These are phyloP conservation scores for Dittrichia graveolens DNA, from an alignment of 129 eudicot genomes.

Conservation along the genomic window DNA sequence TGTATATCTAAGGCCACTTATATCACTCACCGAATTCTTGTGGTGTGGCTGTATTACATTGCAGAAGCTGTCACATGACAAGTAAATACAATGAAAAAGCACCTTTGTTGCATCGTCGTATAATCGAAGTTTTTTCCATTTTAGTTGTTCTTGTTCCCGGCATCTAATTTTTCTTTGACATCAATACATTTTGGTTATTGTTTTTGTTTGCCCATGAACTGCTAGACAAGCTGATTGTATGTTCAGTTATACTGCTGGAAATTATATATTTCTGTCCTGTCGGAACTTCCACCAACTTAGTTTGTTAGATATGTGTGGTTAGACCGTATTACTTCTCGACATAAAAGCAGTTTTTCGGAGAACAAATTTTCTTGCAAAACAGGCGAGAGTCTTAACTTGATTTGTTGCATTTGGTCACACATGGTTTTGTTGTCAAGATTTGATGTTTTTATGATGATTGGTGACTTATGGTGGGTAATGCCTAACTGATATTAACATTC, in stretches of 20 bases:
- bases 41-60: background rate
- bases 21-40: background rate
- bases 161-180: background rate
- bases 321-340: conserved; percentile 4
- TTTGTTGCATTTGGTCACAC: conserved; percentile 17
- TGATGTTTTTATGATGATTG: conserved; percentile 1
- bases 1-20: background rate
- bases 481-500: conserved; percentile 1
- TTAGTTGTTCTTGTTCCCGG: background rate
- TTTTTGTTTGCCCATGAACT: conserved; percentile 11
- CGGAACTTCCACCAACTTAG: background rate
- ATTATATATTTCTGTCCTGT: conserved; percentile 9
- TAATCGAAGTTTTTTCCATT: background rate
- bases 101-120: background rate
- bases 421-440: background rate
- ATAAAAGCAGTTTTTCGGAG: background rate
- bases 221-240: conserved; percentile 10
- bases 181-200: background rate
- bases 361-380: background rate
- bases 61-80: background rate
- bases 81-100: background rate
- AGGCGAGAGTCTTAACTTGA: background rate
- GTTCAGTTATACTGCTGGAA: conserved; percentile 11
- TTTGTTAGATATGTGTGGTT: background rate
- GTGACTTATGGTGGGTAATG: background rate